Conservation (phyloP, 2,329 filamentous ascomycete species). For the Fusarium chuoi region DNA sequence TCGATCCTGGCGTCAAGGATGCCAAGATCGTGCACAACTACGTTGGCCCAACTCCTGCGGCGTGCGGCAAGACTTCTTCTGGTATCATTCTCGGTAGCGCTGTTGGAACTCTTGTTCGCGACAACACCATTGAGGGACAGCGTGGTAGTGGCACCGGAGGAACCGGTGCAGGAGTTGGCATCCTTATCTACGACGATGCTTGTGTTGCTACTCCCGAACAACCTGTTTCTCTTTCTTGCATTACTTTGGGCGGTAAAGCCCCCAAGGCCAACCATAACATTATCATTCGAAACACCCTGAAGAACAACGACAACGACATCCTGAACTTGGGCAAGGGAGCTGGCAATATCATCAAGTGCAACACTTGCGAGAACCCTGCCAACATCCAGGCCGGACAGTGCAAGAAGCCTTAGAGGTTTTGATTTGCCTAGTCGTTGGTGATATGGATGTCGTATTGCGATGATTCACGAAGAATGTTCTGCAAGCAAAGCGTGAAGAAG, state of each 20-base stretch:
- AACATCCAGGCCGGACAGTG: conserved; percentile 15
- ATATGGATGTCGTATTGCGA: no score
- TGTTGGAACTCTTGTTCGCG: conserved; percentile 40
- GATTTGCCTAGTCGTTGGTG: not conserved
- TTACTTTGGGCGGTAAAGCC: conserved; percentile 11
- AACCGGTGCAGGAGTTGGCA: conserved; percentile 35
- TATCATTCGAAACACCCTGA: conserved; percentile 44
- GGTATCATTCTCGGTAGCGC: conserved; percentile 47
- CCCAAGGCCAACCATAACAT: conserved; percentile 42
- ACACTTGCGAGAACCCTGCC: conserved; percentile 27
- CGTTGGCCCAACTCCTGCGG: conserved; percentile 33
- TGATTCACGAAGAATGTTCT: not conserved
- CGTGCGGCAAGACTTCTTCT: conserved; percentile 8
- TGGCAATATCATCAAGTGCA: conserved; percentile 43
- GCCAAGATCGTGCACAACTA: conserved; percentile 47
- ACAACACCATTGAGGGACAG: conserved; percentile 45
- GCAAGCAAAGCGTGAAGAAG: not conserved
- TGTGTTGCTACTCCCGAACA: conserved; percentile 1
- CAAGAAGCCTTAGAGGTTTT: not conserved
- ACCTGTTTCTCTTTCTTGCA: conserved; percentile 15
- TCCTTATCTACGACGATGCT: conserved; percentile 42
- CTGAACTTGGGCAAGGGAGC: conserved; percentile 20
- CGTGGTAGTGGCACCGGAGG: conserved; percentile 24
- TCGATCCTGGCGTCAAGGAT: conserved; percentile 47
- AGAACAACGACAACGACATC: conserved; percentile 44